Conservation (phyloP, 495 filamentous ascomycete genomes). For the Margaritispora aquatica region DNA sequence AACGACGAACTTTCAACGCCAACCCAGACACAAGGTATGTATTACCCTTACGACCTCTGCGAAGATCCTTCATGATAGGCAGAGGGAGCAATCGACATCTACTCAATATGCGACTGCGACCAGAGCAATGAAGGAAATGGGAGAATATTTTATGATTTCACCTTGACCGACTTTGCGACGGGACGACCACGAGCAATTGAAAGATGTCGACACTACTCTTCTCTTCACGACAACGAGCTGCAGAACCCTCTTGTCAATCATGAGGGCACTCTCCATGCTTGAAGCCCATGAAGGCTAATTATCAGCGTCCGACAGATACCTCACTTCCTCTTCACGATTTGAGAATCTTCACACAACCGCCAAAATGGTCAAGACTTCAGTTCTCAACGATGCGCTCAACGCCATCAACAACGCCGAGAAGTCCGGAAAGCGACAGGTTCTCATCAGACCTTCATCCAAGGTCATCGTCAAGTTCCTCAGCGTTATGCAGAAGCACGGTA, state of each 20-base stretch:
- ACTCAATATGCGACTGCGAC: conserved; percentile 15
- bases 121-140: conserved; percentile 1
- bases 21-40: conserved; percentile 24
- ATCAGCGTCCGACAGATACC: conserved; percentile 56
- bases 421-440: conserved; percentile 94
- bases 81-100: conserved; percentile 27
- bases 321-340: conserved; percentile 65
- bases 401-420: conserved; percentile 99
- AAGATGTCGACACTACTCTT: conserved; percentile 61
- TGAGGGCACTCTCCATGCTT: conserved; percentile 93
- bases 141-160: neutral
- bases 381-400: conserved; percentile 98
- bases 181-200: conserved; percentile 19
- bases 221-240: conserved; percentile 73
- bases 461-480: conserved; percentile 98
- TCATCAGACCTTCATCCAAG: conserved; percentile 95
- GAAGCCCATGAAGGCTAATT: conserved; percentile 80
- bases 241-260: conserved; percentile 72
- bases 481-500: conserved; percentile 99
- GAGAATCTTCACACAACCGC: conserved; percentile 74
- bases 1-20: conserved; percentile 2
- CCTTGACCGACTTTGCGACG: neutral
- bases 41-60: conserved; percentile 4
- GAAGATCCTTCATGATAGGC: conserved; percentile 27
- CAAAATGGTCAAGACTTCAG: conserved; percentile 97